These are phyloP conservation scores for Sungouiella thailandica DNA, from an alignment of 805 yeast genomes.

Conservation along the genomic window DNA sequence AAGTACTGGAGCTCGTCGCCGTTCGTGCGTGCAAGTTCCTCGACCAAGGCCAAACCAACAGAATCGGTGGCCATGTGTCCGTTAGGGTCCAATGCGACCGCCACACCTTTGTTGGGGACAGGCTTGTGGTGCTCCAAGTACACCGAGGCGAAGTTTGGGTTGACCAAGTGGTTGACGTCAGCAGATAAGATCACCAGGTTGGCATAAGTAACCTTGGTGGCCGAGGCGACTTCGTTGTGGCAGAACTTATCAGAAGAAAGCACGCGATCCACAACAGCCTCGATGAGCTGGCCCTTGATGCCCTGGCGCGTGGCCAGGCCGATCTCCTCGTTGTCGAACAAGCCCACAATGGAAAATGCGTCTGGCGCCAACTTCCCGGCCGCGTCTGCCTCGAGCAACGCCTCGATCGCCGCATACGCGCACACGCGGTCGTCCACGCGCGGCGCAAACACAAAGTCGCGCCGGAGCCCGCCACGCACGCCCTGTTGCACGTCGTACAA, in stretches of 20 bases:
- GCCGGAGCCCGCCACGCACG: conserved; percentile 66
- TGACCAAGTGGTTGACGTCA: conserved; percentile 76
- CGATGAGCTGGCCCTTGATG: conserved; percentile 72
- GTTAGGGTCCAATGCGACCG: conserved; percentile 70
- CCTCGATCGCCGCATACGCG: conserved; percentile 64
- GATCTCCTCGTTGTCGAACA: conserved; percentile 79
- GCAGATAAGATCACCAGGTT: conserved; percentile 78
- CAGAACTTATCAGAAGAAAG: conserved; percentile 25
- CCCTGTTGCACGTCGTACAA: conserved; percentile 81
- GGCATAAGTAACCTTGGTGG: conserved; percentile 47
- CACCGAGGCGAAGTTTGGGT: conserved; percentile 68
- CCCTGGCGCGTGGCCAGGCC: conserved; percentile 81
- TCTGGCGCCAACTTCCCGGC: conserved; percentile 21
- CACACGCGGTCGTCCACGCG: conserved; percentile 83
- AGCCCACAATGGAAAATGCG: conserved; percentile 53
- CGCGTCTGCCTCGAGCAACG: conserved; percentile 42
- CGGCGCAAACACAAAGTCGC: conserved; percentile 77
- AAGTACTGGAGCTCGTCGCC: conserved; percentile 70
- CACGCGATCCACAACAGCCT: conserved; percentile 57
- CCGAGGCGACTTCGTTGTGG: conserved; percentile 17
- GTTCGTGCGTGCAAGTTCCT: conserved; percentile 62
- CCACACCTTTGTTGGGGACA: conserved; percentile 69
- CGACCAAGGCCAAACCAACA: conserved; percentile 63
- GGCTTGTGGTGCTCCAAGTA: conserved; percentile 80
- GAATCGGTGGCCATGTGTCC: conserved; percentile 83